Percentiles rank a stretch among this genome's conserved stretches.
Conservation (phyloP, 2,329 filamentous ascomycete species). For the Teratosphaeria nubilosa region DNA sequence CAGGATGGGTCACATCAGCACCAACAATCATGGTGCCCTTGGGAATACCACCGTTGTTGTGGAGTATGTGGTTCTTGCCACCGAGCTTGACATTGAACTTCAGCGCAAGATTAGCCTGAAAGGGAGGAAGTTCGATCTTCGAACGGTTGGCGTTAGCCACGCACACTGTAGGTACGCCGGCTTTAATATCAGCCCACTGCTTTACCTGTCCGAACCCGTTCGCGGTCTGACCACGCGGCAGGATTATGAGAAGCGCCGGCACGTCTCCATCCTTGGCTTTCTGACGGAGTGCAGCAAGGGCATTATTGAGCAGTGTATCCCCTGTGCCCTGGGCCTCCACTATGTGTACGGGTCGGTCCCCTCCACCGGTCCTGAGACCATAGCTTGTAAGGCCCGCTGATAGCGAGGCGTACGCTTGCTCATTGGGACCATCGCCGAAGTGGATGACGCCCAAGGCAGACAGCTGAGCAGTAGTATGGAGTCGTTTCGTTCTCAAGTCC, state of each 20-base stretch:
- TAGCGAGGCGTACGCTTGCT: background rate
- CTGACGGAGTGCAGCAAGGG: background rate
- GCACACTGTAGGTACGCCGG: background rate
- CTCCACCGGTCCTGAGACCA: background rate
- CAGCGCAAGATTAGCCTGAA: constrained; percentile 4
- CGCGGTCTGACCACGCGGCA: background rate
- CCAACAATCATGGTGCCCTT: constrained; percentile 30
- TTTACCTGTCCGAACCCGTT: background rate
- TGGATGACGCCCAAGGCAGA: background rate
- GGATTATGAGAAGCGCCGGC: too few species aligned
- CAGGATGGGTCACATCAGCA: constrained; percentile 35
- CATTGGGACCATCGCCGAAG: background rate
- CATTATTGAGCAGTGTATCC: too few species aligned
- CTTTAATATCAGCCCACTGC: background rate
- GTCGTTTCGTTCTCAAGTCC: background rate
- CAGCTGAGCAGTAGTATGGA: background rate
- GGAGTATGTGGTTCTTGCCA: background rate
- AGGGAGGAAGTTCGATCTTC: background rate
- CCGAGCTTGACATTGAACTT: constrained; percentile 2
- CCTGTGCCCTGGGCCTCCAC: too few species aligned
- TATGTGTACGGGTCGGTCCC: too few species aligned
- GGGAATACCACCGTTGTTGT: background rate
- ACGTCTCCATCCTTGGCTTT: too few species aligned
- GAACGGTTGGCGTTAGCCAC: background rate
- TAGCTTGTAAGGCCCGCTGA: background rate